Evolutionary conservation across 2,329 filamentous ascomycete species (phyloP).

Genomic region (Cladophialophora yegresii): DNA sequence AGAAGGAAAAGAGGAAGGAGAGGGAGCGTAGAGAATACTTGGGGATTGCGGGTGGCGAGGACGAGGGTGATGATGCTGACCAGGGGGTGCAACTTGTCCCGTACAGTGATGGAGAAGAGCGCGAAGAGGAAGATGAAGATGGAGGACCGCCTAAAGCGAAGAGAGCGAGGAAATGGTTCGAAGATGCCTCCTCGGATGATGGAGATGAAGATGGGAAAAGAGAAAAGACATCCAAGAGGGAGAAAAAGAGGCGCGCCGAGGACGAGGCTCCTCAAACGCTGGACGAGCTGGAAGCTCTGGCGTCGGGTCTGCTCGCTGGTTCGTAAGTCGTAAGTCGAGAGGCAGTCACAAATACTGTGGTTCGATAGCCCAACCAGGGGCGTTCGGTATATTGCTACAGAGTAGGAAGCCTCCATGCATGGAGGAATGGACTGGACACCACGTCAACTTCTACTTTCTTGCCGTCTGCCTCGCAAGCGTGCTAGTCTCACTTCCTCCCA

Average conservation of each 20-base stretch:
- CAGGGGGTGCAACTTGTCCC: constrained; percentile 41
- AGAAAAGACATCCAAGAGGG: constrained; percentile 35
- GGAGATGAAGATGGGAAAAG: too few relatives aligned
- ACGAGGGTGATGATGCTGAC: constrained; percentile 40
- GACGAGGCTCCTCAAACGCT: constrained; percentile 44
- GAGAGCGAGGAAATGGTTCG: constrained; percentile 47
- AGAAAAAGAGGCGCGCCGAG: constrained; percentile 33
- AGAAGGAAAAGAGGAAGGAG: constrained; percentile 45
- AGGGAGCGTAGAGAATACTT: constrained; percentile 42
- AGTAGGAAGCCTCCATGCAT: background rate
- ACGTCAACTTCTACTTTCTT: background rate
- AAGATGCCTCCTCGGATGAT: constrained; percentile 30
- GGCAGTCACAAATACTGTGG: background rate
- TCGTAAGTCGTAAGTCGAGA: background rate
- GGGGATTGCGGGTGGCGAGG: constrained; percentile 39
- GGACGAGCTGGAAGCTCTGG: constrained; percentile 52
- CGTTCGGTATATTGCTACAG: background rate
- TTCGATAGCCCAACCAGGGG: background rate
- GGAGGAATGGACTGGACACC: background rate
- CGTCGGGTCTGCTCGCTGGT: constrained; percentile 45
- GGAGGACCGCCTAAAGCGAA: constrained; percentile 36
- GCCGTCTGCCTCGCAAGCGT: background rate
- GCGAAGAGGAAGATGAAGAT: constrained; percentile 33
- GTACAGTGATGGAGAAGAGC: constrained; percentile 37
- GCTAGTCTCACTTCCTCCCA: background rate